Evolutionary conservation across 129 eudicot genomes (phyloP), one percentile per base, ranked within the genome.

Genomic region (Deinandra increscens): DNA sequence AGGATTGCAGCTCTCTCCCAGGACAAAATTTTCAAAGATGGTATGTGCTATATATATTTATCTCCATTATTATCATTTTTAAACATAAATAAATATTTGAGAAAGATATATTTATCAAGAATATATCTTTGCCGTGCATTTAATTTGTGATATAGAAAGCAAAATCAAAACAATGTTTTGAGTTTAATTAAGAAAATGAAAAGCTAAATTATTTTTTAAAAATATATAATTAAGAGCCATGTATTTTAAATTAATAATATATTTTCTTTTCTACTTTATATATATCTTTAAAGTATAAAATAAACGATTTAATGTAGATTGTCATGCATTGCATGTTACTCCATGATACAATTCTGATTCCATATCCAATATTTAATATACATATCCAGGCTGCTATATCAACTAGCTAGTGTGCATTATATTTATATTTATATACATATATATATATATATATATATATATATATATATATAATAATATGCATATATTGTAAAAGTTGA

Each of bases 1-100:
- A 89, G 91, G 60, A 80, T 93, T 11, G 98, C 98, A 12, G 98
- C 97, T 76, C 88, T 93, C 2, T 86, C 97, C 18, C 98, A 93
- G 72, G 98, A 93, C 53, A 89, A 93, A 64, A 72, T 93, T 58
- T 93, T 93, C 82, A 93, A 93, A 85, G 97, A 89, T 76, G 98
- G 98, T 89, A 78, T 58, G 54, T 51, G 29, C 26, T 43, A 56
- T 56, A 18, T 26, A 56, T 56, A 23, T 29, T 23, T 26, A 1
- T 23, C 17, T 14, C 31, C 31, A 26, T 26, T 26, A 26, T 1
- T 26, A 26, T 26, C 31, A 26, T 26, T 26, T 26, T 26, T 1
- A 26, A 23, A 54, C 38, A 54, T 70, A 38, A 6, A 22, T 9
- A 11, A 14, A 15, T 51, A 20, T 31, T 45, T 38, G 6, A 20